phyloP scores from a whole-genome alignment of 108 stramenopile species.

The Asterionellopsis glacialis region DNA sequence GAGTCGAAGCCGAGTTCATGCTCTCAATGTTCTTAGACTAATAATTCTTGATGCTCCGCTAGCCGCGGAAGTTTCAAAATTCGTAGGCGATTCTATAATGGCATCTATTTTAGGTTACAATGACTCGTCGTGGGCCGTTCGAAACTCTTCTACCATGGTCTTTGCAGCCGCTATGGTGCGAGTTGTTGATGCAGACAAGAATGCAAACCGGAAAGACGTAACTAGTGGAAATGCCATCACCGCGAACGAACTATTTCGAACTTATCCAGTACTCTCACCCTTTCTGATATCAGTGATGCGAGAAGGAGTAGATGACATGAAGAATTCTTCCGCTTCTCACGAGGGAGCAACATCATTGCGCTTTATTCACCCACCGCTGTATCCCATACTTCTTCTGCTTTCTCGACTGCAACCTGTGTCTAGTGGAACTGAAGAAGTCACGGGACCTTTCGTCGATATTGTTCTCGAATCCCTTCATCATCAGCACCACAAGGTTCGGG shows the following conservation, averaged over 20 bases:
- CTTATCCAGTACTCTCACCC: slow-evolving; percentile 30
- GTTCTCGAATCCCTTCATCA: slow-evolving; percentile 27
- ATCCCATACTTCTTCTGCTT: slow-evolving; percentile 53
- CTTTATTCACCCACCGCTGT: slow-evolving; percentile 21
- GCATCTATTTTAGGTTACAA: slow-evolving; percentile 41
- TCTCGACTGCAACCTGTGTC: slow-evolving; percentile 38
- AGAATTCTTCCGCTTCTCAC: not conserved
- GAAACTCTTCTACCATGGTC: slow-evolving; percentile 67
- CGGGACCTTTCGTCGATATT: slow-evolving; percentile 21
- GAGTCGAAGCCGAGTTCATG: slow-evolving; percentile 48
- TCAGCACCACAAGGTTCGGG: slow-evolving; percentile 30
- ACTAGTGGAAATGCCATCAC: slow-evolving; percentile 52
- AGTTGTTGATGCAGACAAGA: slow-evolving; percentile 58
- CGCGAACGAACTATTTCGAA: slow-evolving; percentile 38
- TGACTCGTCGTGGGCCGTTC: slow-evolving; percentile 51
- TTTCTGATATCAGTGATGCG: slow-evolving; percentile 34
- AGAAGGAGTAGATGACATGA: slow-evolving; percentile 10
- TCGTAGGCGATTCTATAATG: slow-evolving; percentile 42
- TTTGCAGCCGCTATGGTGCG: slow-evolving; percentile 62
- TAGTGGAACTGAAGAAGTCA: slow-evolving; percentile 4
- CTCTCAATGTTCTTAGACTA: slow-evolving; percentile 55
- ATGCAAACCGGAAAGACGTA: slow-evolving; percentile 31
- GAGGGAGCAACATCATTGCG: slow-evolving; percentile 2
- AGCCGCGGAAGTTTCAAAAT: slow-evolving; percentile 20
- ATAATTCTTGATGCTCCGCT: slow-evolving; percentile 58